Evolutionary conservation across 2,329 filamentous ascomycete species (phyloP).

Genomic region (Colletotrichum echinochloae): DNA sequence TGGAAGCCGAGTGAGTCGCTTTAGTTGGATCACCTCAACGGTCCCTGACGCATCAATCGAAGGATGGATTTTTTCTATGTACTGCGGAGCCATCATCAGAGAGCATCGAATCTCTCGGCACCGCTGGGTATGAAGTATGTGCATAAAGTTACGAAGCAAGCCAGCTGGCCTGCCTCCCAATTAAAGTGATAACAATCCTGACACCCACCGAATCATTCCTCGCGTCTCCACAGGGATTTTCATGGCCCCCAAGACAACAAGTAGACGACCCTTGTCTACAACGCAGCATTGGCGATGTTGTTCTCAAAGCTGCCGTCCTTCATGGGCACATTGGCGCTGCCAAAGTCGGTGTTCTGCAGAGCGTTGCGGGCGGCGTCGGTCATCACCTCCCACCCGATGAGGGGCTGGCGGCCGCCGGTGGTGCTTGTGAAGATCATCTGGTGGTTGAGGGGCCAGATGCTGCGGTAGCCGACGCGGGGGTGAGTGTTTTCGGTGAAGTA

Average conservation of each 20-base stretch:
- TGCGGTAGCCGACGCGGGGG: constrained; percentile 50
- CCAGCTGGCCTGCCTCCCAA: constrained; percentile 7
- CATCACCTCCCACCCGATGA: constrained; percentile 56
- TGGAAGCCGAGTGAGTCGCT: no score
- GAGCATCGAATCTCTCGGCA: constrained; percentile 21
- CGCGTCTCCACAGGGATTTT: neutral
- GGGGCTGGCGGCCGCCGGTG: constrained; percentile 52
- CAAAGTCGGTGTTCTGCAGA: constrained; percentile 53
- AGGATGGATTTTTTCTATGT: constrained; percentile 7
- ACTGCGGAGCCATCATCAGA: constrained; percentile 26
- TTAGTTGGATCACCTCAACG: no score
- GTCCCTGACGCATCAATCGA: neutral
- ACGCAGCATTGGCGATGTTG: constrained; percentile 39
- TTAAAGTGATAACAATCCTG: constrained; percentile 26
- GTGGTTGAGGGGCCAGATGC: constrained; percentile 50
- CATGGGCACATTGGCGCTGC: constrained; percentile 55
- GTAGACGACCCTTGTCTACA: neutral
- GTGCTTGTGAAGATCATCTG: constrained; percentile 50
- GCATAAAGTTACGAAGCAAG: constrained; percentile 26
- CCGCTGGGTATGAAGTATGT: constrained; percentile 9
- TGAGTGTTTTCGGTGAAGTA: constrained; percentile 44
- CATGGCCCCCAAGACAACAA: neutral
- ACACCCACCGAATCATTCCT: neutral
- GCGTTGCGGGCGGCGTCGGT: constrained; percentile 49
- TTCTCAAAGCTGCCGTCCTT: constrained; percentile 39